Percentiles rank a stretch among this genome's conserved stretches.
phyloP scores from a whole-genome alignment of 768 basidiomycete species.

The Amanita phalloides region DNA sequence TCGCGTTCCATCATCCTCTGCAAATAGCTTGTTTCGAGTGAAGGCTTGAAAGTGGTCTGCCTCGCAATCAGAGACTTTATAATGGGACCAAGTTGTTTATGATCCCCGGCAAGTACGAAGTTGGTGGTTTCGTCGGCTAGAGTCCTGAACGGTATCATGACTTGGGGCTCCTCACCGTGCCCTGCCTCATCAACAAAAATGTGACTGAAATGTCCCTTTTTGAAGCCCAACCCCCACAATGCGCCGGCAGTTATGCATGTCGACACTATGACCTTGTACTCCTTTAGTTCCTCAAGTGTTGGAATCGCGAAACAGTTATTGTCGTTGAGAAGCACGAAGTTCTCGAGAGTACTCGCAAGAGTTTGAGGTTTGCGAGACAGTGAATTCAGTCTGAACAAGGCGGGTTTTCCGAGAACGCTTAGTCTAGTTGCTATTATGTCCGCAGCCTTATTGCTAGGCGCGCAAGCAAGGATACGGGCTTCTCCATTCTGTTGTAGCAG shows the following conservation, averaged over 20 bases:
- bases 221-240: conserved; percentile 35
- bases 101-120: conserved; percentile 49
- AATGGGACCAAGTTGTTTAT: conserved; percentile 52
- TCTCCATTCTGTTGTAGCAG: conserved; percentile 33
- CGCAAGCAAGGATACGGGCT: conserved; percentile 47
- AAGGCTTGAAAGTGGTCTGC: conserved; percentile 18
- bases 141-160: conserved; percentile 44
- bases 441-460: conserved; percentile 60
- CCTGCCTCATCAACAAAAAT: conserved; percentile 60
- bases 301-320: conserved; percentile 38
- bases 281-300: conserved; percentile 21
- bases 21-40: conserved; percentile 40
- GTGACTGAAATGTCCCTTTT: conserved; percentile 45
- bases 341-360: conserved; percentile 25
- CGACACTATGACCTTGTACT: conserved; percentile 42
- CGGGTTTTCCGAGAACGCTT: conserved; percentile 17
- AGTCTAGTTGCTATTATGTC: conserved; percentile 45
- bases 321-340: conserved; percentile 28
- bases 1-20: conserved; percentile 34
- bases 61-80: conserved; percentile 36
- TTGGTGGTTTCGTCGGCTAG: conserved; percentile 35
- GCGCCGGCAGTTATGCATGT: conserved; percentile 47
- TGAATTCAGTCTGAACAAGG: conserved; percentile 47
- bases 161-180: conserved; percentile 50
- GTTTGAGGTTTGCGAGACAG: conserved; percentile 26